Evolutionary conservation across 495 filamentous ascomycete species (phyloP).

Genomic region (Penicillium arizonense): DNA sequence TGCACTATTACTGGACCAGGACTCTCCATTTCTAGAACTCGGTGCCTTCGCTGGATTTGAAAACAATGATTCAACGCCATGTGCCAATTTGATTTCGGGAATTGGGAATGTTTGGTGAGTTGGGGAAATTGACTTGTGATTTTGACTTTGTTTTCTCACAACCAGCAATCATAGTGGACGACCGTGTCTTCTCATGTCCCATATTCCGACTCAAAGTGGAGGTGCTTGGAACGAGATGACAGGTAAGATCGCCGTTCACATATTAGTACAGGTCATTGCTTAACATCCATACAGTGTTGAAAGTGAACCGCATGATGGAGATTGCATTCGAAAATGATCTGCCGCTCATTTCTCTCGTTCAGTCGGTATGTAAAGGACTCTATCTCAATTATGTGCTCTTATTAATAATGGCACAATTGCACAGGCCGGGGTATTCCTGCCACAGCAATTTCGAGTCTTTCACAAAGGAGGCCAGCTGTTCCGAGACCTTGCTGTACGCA

Average conservation of each 20-base stretch:
- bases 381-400: no score
- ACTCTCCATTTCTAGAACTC: constrained; percentile 23
- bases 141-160: no score
- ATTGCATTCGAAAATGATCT: constrained; percentile 32
- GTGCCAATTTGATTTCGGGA: constrained; percentile 23
- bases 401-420: no score
- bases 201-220: constrained; percentile 27
- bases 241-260: background rate
- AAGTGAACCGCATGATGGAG: constrained; percentile 31
- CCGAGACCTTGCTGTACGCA: constrained; percentile 28
- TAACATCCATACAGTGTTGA: constrained; percentile 15
- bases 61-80: constrained; percentile 21
- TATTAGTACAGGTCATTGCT: no score
- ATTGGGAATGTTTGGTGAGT: constrained; percentile 20
- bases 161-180: constrained; percentile 7
- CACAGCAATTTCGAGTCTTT: constrained; percentile 34
- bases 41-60: constrained; percentile 21
- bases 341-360: constrained; percentile 30
- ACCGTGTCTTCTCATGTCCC: constrained; percentile 26
- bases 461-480: constrained; percentile 36
- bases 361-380: constrained; percentile 21
- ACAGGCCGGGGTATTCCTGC: constrained; percentile 33
- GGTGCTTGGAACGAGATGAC: constrained; percentile 32
- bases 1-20: constrained; percentile 22
- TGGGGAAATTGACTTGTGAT: no score